These are phyloP conservation scores for Neurospora intermedia DNA, from an alignment of 495 filamentous ascomycete genomes.

Conservation along the genomic window DNA sequence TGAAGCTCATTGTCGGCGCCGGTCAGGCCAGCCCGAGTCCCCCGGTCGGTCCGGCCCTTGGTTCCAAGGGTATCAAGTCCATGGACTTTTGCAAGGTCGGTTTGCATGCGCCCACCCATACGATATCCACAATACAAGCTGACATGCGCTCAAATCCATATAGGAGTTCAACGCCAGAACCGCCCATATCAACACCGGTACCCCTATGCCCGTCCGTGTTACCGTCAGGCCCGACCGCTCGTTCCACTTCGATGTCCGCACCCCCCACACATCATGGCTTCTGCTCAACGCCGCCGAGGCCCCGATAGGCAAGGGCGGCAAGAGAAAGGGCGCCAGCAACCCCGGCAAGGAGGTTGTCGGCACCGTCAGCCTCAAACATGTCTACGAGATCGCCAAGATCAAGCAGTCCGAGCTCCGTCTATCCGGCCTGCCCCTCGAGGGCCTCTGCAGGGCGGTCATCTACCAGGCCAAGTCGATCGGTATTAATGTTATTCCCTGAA, in stretches of 20 bases:
- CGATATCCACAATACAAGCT: not conserved
- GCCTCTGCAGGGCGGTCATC: conserved; percentile 76
- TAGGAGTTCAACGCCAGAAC: conserved; percentile 98
- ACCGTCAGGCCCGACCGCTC: conserved; percentile 88
- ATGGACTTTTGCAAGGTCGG: conserved; percentile 99
- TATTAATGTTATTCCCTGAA: conserved; percentile 63
- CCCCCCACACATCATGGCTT: conserved; percentile 81
- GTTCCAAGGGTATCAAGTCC: conserved; percentile 95
- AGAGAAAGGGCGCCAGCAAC: conserved; percentile 64
- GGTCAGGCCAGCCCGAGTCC: conserved; percentile 94
- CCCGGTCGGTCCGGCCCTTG: conserved; percentile 93
- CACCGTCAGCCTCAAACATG: conserved; percentile 80
- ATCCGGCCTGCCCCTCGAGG: conserved; percentile 68
- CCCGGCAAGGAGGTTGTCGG: conserved; percentile 74
- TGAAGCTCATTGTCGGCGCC: conserved; percentile 96
- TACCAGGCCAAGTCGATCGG: conserved; percentile 83
- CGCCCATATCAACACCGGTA: conserved; percentile 68
- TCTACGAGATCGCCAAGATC: conserved; percentile 97
- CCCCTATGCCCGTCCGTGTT: conserved; percentile 80
- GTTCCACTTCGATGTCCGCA: conserved; percentile 88
- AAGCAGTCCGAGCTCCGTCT: conserved; percentile 78
- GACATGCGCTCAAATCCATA: not conserved
- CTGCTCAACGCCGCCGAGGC: conserved; percentile 76
- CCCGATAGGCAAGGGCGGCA: conserved; percentile 58
- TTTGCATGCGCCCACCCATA: not conserved